phyloP scores from a whole-genome alignment of 2,329 filamentous ascomycete genomes.

The Eutypella sp. region DNA sequence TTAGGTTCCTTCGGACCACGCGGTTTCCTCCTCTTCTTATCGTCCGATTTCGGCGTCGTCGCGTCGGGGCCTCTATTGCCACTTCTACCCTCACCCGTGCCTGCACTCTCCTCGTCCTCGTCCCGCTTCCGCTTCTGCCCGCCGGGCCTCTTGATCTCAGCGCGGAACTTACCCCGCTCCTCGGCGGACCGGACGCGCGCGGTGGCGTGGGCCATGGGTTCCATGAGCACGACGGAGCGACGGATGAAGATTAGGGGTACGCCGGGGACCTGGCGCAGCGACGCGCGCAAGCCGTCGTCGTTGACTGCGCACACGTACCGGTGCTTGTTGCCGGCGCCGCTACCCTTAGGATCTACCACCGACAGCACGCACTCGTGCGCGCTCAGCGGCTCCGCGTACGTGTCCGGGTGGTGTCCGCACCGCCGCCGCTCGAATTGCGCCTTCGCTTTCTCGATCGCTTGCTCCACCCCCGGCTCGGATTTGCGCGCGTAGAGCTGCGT shows the following conservation, averaged over 20 bases:
- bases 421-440: slow-evolving; percentile 64
- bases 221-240: slow-evolving; percentile 72
- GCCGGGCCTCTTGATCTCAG: slow-evolving; percentile 54
- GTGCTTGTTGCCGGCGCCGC: slow-evolving; percentile 69
- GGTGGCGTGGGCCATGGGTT: slow-evolving; percentile 69
- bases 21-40: slow-evolving; percentile 52
- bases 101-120: slow-evolving; percentile 33
- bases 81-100: slow-evolving; percentile 20
- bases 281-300: slow-evolving; percentile 56
- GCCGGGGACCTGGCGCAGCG: slow-evolving; percentile 62
- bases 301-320: slow-evolving; percentile 75
- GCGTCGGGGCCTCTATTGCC: slow-evolving; percentile 15
- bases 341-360: slow-evolving; percentile 74
- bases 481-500: slow-evolving; percentile 58
- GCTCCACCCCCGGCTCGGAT: slow-evolving; percentile 45
- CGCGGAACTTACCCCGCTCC: slow-evolving; percentile 70
- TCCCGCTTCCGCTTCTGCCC: slow-evolving; percentile 49
- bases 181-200: slow-evolving; percentile 59
- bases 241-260: slow-evolving; percentile 76
- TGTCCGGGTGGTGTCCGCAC: slow-evolving; percentile 70
- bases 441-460: slow-evolving; percentile 72
- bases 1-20: slow-evolving; percentile 66
- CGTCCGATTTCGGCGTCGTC: slow-evolving; percentile 21
- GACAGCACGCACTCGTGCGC: slow-evolving; percentile 65
- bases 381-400: slow-evolving; percentile 65